These are phyloP conservation scores for Sphagnum magellanicum DNA, from an alignment of 228 moss, liverwort and hornwort species.

Conservation along the genomic window DNA sequence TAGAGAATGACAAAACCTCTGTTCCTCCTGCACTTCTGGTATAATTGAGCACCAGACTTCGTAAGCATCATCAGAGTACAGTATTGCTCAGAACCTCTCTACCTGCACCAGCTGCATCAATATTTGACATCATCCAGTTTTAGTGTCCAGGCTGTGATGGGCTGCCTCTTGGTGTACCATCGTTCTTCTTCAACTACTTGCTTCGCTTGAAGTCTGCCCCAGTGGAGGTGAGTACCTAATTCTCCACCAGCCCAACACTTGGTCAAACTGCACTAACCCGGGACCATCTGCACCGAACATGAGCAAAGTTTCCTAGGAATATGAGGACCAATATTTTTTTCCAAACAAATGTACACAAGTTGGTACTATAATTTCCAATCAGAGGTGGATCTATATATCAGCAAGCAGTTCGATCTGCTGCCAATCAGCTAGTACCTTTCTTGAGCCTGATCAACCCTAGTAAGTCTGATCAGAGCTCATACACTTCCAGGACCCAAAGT, in stretches of 20 bases:
- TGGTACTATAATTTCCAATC: background rate
- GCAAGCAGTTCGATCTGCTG: no score
- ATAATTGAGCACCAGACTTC: slow-evolving; percentile 12
- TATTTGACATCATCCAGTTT: no score
- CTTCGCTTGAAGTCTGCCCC: slow-evolving; percentile 91
- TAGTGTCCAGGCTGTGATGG: slow-evolving; percentile 45
- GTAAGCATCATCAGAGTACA: slow-evolving; percentile 92
- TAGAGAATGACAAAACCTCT: slow-evolving; percentile 70
- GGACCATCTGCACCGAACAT: background rate
- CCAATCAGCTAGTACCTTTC: slow-evolving; percentile 42
- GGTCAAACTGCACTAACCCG: slow-evolving; percentile 45
- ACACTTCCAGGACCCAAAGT: slow-evolving; percentile 77
- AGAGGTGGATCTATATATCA: background rate
- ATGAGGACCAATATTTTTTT: no score
- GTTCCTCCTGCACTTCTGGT: no score
- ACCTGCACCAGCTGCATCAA: no score
- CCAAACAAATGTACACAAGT: background rate
- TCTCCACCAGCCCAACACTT: slow-evolving; percentile 85
- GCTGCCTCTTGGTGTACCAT: slow-evolving; percentile 70
- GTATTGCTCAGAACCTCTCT: slow-evolving; percentile 15
- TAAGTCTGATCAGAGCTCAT: slow-evolving; percentile 72
- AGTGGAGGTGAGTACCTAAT: slow-evolving; percentile 36
- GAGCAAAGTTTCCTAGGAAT: no score
- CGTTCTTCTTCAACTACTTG: slow-evolving; percentile 92
- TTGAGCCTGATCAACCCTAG: slow-evolving; percentile 21